Conservation (phyloP, 2,329 filamentous ascomycete genomes). For the Trichoderma polysporum region DNA sequence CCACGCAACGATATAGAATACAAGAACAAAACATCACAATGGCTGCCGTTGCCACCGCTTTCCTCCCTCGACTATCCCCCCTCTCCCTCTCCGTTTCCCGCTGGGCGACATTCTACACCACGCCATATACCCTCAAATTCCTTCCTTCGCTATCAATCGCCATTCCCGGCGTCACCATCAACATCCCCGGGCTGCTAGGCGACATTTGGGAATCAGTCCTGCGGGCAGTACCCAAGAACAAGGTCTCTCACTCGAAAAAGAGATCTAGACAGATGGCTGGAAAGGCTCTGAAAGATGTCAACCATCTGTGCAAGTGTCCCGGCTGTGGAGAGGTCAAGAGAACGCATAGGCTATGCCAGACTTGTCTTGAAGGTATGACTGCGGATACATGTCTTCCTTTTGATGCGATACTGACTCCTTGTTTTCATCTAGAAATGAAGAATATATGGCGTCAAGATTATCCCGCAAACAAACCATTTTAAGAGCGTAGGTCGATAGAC, state of each 20-base stretch:
- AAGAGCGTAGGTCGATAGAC: conserved; percentile 21
- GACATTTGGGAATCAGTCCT: conserved; percentile 93
- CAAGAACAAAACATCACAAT: conserved; percentile 36
- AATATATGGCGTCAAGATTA: conserved; percentile 45
- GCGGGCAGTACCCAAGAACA: conserved; percentile 95
- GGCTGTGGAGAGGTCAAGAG: conserved; percentile 86
- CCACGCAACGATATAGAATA: conserved; percentile 6
- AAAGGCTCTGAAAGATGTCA: conserved; percentile 91
- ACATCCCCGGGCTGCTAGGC: conserved; percentile 61
- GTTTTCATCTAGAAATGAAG: conserved; percentile 43
- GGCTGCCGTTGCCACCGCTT: conserved; percentile 45
- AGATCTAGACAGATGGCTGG: conserved; percentile 91
- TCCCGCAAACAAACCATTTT: conserved; percentile 36
- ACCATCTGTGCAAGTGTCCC: conserved; percentile 81
- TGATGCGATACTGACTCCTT: not conserved
- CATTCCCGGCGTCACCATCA: conserved; percentile 59
- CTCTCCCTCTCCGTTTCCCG: conserved; percentile 43
- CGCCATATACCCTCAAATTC: conserved; percentile 47
- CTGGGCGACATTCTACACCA: conserved; percentile 45
- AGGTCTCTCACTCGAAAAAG: conserved; percentile 96
- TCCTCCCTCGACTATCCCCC: conserved; percentile 55
- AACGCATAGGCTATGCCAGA: conserved; percentile 82
- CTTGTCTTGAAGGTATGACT: conserved; percentile 76
- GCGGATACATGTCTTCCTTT: not conserved
- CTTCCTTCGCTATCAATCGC: conserved; percentile 57